A percentile compares a stretch with the other conserved stretches of the same genome.
phyloP scores from a whole-genome alignment of 176 grass and related monocot genomes.

The Calamus simplicifolius region DNA sequence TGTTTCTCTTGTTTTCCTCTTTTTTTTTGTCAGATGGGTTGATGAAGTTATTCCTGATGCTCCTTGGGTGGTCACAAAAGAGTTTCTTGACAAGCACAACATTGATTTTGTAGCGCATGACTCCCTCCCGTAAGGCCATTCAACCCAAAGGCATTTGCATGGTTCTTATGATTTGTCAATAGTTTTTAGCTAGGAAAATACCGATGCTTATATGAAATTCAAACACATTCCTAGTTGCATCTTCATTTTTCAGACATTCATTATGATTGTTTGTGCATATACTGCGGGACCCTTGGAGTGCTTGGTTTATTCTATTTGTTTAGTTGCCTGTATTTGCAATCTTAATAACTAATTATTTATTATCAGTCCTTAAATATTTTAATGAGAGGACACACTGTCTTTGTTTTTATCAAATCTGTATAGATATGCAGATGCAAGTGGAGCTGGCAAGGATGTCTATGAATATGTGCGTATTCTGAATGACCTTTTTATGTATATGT shows the following conservation, averaged over 20 bases:
- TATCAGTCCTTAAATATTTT: not conserved
- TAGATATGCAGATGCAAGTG: conserved; percentile 97
- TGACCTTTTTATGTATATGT: not conserved
- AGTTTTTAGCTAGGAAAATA: no score
- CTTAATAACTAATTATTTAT: not conserved
- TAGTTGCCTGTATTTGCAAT: no score
- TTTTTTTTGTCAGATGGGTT: conserved; percentile 55
- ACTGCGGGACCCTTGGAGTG: no score
- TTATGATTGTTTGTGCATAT: no score
- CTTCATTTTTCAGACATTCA: no score
- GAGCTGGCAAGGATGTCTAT: conserved; percentile 87
- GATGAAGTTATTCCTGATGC: conserved; percentile 97
- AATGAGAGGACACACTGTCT: not conserved
- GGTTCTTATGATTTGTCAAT: no score
- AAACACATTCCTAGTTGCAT: no score
- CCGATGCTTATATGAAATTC: no score
- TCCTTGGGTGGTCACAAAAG: conserved; percentile 77
- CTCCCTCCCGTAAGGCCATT: conserved; percentile 72
- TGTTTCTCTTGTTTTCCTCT: not conserved
- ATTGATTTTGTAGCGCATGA: conserved; percentile 89
- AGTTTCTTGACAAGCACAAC: conserved; percentile 80
- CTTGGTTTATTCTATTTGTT: no score
- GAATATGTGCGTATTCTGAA: conserved; percentile 57
- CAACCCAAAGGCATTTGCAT: conserved; percentile 5
- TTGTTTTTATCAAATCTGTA: conserved; percentile 25